A percentile compares a stretch with the other conserved stretches of the same genome.
These are phyloP conservation scores for Trypanosoma lewisi DNA, from an alignment of 208 protist genomes.

Conservation along the genomic window DNA sequence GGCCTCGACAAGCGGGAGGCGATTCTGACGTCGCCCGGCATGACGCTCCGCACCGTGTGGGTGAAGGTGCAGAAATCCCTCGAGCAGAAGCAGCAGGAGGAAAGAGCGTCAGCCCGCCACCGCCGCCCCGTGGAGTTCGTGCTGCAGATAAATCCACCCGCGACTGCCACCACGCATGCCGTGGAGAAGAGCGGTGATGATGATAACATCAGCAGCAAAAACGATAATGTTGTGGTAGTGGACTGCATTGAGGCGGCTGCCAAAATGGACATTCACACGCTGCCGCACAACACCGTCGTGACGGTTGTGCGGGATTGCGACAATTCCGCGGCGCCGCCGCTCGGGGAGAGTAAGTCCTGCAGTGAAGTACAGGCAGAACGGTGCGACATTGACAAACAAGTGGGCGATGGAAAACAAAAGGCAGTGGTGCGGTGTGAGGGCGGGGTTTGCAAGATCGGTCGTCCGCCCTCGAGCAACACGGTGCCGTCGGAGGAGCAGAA, in stretches of 20 bases:
- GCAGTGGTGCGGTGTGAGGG: background rate
- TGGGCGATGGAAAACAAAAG: background rate
- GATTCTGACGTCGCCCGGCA: slow-evolving; percentile 42
- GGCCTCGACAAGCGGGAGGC: slow-evolving; percentile 38
- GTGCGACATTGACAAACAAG: background rate
- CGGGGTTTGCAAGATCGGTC: background rate
- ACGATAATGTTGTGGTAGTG: background rate
- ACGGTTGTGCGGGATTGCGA: background rate
- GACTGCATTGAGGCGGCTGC: slow-evolving; percentile 27
- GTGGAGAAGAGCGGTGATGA: background rate
- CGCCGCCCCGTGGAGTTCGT: background rate
- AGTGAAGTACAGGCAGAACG: background rate
- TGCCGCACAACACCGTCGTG: slow-evolving; percentile 31
- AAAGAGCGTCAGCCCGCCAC: slow-evolving; percentile 15
- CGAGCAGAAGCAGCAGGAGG: slow-evolving; percentile 17
- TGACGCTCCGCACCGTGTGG: slow-evolving; percentile 58
- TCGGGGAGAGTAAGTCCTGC: background rate
- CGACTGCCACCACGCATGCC: background rate
- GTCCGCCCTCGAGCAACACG: background rate
- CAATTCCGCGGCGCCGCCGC: background rate
- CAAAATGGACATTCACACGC: slow-evolving; percentile 42
- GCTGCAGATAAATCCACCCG: slow-evolving; percentile 2
- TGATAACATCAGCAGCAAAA: background rate
- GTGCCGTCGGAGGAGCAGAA: background rate
- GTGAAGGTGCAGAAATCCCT: slow-evolving; percentile 27